These are phyloP conservation scores for Fomitopsis pinicola DNA, from an alignment of 1,284 basidiomycete species.

Conservation along the genomic window DNA sequence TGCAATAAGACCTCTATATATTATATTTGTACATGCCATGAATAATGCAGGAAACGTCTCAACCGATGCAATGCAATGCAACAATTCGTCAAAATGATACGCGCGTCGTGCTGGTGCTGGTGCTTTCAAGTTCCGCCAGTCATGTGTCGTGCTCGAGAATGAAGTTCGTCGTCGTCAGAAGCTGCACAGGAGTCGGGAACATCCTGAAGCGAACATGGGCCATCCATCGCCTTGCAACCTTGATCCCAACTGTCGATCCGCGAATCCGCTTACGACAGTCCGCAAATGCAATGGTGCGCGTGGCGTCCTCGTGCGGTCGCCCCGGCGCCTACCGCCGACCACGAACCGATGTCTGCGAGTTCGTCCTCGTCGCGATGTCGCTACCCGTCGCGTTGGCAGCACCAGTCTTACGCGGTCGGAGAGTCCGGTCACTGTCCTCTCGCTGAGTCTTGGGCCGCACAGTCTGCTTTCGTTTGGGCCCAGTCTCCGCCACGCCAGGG, in stretches of 20 bases:
- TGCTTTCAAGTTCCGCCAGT: background rate
- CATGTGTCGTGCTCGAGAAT: background rate
- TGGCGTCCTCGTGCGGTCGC: no score
- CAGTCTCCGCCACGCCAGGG: background rate
- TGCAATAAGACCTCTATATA: background rate
- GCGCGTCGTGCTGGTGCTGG: background rate
- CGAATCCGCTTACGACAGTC: no score
- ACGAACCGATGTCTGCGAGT: background rate
- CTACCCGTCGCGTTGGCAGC: background rate
- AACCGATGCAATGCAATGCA: background rate
- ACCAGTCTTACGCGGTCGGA: background rate
- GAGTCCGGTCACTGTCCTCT: constrained; percentile 7
- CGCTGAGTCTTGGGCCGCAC: constrained; percentile 3
- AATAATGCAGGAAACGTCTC: background rate
- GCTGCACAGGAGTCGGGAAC: background rate
- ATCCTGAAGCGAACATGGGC: background rate
- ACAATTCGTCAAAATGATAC: background rate
- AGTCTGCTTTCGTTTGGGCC: constrained; percentile 3
- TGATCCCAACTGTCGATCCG: no score
- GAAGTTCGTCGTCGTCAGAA: background rate
- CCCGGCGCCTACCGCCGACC: background rate
- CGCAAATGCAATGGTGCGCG: no score
- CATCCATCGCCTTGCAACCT: no score
- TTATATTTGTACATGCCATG: background rate
- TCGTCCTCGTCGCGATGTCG: background rate